A percentile compares a stretch with the other conserved stretches of the same genome.
phyloP scores from a whole-genome alignment of 2,329 filamentous ascomycete species.

The Verticillium albo-atrum region DNA sequence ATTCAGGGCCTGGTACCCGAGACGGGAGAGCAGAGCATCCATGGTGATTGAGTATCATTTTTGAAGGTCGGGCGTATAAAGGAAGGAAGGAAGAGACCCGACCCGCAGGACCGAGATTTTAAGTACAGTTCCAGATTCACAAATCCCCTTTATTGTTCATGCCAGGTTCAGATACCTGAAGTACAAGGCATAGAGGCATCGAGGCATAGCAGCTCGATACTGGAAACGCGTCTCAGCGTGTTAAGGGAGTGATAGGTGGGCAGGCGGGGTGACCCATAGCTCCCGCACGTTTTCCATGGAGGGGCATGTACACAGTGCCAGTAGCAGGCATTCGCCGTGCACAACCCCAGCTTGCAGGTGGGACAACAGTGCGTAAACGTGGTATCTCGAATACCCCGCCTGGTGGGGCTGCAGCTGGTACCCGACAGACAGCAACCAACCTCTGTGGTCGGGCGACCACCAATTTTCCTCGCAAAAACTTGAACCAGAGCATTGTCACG shows the following conservation, averaged over 20 bases:
- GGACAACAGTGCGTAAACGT: neutral
- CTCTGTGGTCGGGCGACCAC: neutral
- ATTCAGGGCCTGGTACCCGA: constrained; percentile 73
- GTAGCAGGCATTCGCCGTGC: neutral
- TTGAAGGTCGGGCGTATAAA: neutral
- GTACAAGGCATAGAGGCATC: neutral
- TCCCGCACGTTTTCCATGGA: neutral
- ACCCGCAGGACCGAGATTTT: neutral
- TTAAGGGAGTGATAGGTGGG: neutral
- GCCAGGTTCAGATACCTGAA: too few species aligned
- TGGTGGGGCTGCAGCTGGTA: neutral
- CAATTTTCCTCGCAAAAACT: neutral
- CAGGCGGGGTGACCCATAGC: neutral
- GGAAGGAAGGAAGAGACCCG: neutral
- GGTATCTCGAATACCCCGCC: neutral
- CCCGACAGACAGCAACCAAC: constrained; percentile 1
- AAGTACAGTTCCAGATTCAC: neutral
- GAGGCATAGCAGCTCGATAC: neutral
- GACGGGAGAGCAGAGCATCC: constrained; percentile 58
- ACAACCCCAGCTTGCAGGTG: neutral
- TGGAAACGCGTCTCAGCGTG: neutral
- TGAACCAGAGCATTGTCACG: neutral
- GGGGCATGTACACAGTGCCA: neutral
- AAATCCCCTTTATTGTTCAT: neutral
- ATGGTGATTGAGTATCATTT: constrained; percentile 40